Evolutionary conservation across 2,329 filamentous ascomycete genomes (phyloP).

Genomic region (Geosmithia morbida): DNA sequence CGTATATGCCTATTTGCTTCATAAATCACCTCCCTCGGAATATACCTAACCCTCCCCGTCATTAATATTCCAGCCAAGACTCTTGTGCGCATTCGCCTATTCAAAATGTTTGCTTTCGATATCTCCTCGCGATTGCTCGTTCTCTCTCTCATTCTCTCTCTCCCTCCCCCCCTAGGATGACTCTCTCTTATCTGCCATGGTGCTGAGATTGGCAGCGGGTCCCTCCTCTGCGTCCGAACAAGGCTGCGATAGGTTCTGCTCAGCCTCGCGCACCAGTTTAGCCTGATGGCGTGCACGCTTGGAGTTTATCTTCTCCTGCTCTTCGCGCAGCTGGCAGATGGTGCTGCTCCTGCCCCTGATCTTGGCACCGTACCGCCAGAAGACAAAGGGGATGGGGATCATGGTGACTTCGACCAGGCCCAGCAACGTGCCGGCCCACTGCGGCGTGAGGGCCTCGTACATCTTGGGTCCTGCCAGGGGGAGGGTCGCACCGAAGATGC

Average conservation of each 20-base stretch:
- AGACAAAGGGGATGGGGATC: constrained; percentile 68
- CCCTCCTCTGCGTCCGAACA: neutral
- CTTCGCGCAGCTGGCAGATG: constrained; percentile 24
- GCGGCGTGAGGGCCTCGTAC: constrained; percentile 54
- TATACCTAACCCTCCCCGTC: neutral
- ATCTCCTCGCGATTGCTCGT: neutral
- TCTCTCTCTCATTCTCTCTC: no score
- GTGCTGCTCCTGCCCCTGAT: constrained; percentile 37
- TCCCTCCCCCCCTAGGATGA: neutral
- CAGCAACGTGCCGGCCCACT: constrained; percentile 67
- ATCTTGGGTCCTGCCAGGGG: constrained; percentile 62
- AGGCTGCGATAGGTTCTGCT: neutral
- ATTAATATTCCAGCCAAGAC: neutral
- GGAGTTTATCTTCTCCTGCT: constrained; percentile 14
- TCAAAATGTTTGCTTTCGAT: neutral
- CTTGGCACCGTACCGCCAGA: constrained; percentile 47
- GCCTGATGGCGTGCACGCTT: constrained; percentile 10
- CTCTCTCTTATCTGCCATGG: neutral
- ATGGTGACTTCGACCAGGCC: constrained; percentile 58
- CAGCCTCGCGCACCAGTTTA: constrained; percentile 2
- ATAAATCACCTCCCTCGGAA: neutral
- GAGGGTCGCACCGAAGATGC: constrained; percentile 60
- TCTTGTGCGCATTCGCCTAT: neutral
- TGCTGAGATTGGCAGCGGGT: neutral
- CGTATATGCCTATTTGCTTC: neutral